These are phyloP conservation scores for Aeschynomene evenia DNA, from an alignment of 306 rosid species.

Conservation along the genomic window DNA sequence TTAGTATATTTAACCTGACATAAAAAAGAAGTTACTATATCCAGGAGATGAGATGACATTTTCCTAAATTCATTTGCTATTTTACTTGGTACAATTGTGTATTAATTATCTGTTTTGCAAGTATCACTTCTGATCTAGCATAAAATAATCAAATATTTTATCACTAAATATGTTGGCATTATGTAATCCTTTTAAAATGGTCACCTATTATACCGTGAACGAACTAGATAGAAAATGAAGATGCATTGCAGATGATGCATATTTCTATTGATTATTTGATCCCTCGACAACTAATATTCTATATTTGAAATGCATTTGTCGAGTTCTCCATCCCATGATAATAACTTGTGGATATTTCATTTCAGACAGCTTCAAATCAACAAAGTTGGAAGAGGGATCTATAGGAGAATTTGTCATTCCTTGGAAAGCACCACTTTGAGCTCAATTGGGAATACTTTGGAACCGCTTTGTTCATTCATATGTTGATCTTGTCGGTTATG, in stretches of 20 bases:
- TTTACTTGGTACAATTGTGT: background rate
- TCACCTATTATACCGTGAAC: background rate
- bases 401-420: conserved; percentile 31
- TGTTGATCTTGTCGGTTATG: no score
- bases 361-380: conserved; percentile 50
- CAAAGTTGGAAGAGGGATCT: conserved; percentile 29
- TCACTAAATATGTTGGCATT: conserved; percentile 3
- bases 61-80: conserved; percentile 7
- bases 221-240: conserved; percentile 8
- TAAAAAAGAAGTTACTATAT: no score
- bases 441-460: conserved; percentile 27
- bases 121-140: conserved; percentile 13
- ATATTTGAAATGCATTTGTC: conserved; percentile 14
- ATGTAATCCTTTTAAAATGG: conserved; percentile 6
- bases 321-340: conserved; percentile 24
- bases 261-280: conserved; percentile 12
- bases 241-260: background rate
- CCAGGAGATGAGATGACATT: conserved; percentile 2
- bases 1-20: conserved; percentile 22
- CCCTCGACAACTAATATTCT: background rate
- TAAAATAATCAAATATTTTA: conserved; percentile 18
- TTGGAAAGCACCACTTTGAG: conserved; percentile 32
- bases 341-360: conserved; percentile 35
- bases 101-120: conserved; percentile 20
- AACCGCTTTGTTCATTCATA: no score